A percentile compares a stretch with the other conserved stretches of the same genome.
Evolutionary conservation across 139 green algal species (phyloP).

Genomic region (Raphidocelis subcapitata): DNA sequence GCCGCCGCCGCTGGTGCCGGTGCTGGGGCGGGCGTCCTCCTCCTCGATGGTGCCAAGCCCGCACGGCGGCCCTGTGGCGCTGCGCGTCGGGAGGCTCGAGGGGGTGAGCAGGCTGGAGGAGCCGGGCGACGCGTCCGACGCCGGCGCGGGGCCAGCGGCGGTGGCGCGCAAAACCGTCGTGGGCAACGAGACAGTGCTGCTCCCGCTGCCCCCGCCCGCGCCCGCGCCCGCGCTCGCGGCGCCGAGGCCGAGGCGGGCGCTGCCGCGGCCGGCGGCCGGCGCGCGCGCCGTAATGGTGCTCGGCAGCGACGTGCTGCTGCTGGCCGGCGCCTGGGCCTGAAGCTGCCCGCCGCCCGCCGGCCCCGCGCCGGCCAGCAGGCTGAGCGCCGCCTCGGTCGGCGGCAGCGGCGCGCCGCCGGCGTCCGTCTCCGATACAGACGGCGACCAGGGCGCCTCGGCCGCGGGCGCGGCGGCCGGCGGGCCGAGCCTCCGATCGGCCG

Average conservation of each 20-base stretch:
- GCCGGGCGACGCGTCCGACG: background rate
- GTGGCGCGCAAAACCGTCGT: conserved; percentile 6
- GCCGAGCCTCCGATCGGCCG: too few species aligned
- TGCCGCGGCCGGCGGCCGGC: background rate
- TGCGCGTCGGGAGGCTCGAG: too few species aligned
- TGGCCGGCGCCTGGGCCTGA: background rate
- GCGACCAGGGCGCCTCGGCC: background rate
- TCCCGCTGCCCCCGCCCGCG: background rate
- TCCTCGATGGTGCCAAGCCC: too few species aligned
- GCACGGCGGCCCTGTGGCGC: too few species aligned
- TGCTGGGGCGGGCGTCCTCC: background rate
- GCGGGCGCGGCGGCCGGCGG: too few species aligned
- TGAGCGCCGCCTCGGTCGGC: background rate
- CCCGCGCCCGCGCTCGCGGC: background rate
- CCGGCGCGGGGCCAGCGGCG: background rate
- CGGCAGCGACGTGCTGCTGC: conserved; percentile 1
- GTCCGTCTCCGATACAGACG: background rate
- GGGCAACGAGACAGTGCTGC: conserved; percentile 6
- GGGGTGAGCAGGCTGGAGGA: too few species aligned
- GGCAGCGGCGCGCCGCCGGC: background rate
- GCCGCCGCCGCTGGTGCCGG: background rate
- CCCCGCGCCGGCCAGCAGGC: background rate
- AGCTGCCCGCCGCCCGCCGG: background rate
- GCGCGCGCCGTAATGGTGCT: conserved; percentile 4
- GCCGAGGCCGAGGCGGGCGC: background rate